Evolutionary conservation across 768 basidiomycete genomes (phyloP).

Genomic region (Agrocybe pediades): DNA sequence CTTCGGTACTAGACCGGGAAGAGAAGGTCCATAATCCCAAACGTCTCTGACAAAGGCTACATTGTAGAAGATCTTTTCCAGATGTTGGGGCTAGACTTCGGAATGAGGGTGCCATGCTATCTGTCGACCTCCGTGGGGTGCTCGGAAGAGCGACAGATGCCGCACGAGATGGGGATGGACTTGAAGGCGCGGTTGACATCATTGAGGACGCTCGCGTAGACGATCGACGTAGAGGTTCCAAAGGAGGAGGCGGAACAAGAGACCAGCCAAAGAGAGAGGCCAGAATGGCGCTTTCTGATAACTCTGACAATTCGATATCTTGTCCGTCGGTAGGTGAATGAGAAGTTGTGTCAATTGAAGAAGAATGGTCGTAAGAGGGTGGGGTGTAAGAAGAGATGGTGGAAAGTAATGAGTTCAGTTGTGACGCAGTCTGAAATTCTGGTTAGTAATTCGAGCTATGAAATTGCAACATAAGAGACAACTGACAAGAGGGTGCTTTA

Average conservation of each 20-base stretch:
- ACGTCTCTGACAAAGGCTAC: slow-evolving; percentile 73
- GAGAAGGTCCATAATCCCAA: slow-evolving; percentile 79
- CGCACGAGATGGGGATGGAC: slow-evolving; percentile 35
- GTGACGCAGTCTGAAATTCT: slow-evolving; percentile 50
- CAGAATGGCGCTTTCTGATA: slow-evolving; percentile 45
- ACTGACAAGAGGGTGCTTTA: slow-evolving; percentile 77
- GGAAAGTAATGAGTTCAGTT: slow-evolving; percentile 53
- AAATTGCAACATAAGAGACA: neutral
- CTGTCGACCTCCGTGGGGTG: slow-evolving; percentile 16
- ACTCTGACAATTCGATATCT: too few species aligned
- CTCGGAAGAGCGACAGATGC: slow-evolving; percentile 30
- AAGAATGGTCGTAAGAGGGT: slow-evolving; percentile 8
- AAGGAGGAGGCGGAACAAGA: slow-evolving; percentile 34
- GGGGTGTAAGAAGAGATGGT: slow-evolving; percentile 42
- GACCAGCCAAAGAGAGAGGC: slow-evolving; percentile 55
- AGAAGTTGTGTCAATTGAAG: slow-evolving; percentile 11
- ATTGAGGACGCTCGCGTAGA: slow-evolving; percentile 35
- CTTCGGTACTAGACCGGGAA: slow-evolving; percentile 21
- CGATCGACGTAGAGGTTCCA: slow-evolving; percentile 29
- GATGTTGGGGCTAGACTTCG: slow-evolving; percentile 29
- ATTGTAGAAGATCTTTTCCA: slow-evolving; percentile 61
- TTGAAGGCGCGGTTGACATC: slow-evolving; percentile 27
- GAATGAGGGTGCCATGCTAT: slow-evolving; percentile 28
- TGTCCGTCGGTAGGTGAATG: neutral
- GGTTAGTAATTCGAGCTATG: neutral